Conservation (phyloP, 495 filamentous ascomycete species). For the Penicillium coffeae region DNA sequence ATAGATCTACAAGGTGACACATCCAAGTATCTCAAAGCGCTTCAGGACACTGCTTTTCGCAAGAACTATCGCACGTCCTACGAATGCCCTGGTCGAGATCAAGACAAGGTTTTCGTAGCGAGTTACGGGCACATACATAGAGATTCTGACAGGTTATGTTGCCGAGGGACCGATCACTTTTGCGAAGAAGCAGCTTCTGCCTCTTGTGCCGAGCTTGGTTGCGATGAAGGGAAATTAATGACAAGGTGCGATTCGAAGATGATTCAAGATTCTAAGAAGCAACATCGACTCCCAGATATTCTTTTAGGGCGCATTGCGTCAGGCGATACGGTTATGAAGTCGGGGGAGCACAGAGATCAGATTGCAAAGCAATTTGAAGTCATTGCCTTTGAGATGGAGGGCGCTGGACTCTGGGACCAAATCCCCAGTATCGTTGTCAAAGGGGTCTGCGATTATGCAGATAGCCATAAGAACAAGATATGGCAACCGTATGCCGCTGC, state of each 20-base stretch:
- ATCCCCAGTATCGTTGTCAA: conserved; percentile 4
- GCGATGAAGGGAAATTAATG: background rate
- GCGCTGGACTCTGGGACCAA: conserved; percentile 1
- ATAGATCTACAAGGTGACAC: background rate
- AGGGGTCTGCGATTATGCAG: conserved; percentile 10
- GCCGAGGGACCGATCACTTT: background rate
- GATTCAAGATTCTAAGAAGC: background rate
- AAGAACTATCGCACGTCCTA: background rate
- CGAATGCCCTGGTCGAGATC: background rate
- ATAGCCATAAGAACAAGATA: conserved; percentile 9
- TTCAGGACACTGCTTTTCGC: background rate
- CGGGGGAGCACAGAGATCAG: conserved; percentile 20
- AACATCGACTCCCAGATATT: background rate
- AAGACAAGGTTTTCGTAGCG: background rate
- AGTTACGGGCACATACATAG: background rate
- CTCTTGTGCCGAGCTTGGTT: background rate
- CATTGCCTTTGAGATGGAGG: conserved; percentile 45
- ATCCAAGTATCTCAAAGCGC: background rate
- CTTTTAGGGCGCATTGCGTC: conserved; percentile 3
- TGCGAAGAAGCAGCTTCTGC: background rate
- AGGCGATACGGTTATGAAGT: conserved; percentile 32
- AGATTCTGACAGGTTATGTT: background rate
- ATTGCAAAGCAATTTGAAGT: conserved; percentile 14
- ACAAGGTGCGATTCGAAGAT: too few relatives aligned
- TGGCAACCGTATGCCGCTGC: conserved; percentile 5